Conservation (phyloP, 306 rosid species). For the Cicer pinnatifidum region DNA sequence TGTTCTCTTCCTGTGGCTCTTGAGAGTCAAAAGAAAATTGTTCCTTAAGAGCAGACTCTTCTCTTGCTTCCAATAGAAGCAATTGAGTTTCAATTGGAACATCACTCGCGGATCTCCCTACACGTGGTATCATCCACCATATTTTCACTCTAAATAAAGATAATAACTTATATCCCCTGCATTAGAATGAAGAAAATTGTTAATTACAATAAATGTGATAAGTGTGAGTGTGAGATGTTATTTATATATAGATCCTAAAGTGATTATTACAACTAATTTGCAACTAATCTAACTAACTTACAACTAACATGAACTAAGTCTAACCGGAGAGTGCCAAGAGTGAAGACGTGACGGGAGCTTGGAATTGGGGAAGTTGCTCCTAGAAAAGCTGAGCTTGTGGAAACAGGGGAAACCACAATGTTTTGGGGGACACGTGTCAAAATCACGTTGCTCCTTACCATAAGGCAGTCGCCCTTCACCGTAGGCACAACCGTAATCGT, state of each 20-base stretch:
- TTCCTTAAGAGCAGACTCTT: conserved; percentile 47
- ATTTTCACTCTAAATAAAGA: conserved; percentile 67
- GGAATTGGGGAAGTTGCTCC: conserved; percentile 56
- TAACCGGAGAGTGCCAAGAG: conserved; percentile 61
- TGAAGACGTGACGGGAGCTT: conserved; percentile 61
- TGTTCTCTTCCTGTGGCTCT: conserved; percentile 29
- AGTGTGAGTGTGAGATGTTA: too few species aligned
- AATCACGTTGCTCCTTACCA: conserved; percentile 53
- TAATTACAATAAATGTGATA: too few species aligned
- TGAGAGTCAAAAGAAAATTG: conserved; percentile 48
- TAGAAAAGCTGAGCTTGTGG: conserved; percentile 57
- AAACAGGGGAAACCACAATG: conserved; percentile 50
- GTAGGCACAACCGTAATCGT: conserved; percentile 55
- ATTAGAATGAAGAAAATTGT: background rate
- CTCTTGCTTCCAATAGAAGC: conserved; percentile 66
- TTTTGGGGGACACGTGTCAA: conserved; percentile 60
- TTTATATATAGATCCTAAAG: too few species aligned
- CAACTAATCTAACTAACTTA: too few species aligned
- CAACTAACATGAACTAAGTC: too few species aligned
- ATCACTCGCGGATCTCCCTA: conserved; percentile 61
- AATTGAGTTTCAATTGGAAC: conserved; percentile 77
- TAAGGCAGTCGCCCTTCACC: conserved; percentile 52
- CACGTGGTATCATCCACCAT: conserved; percentile 82
- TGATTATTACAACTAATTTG: too few species aligned
- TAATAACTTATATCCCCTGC: conserved; percentile 62